These are phyloP conservation scores for Xylariaceae sp. DNA, from an alignment of 2,329 filamentous ascomycete genomes.

Conservation along the genomic window DNA sequence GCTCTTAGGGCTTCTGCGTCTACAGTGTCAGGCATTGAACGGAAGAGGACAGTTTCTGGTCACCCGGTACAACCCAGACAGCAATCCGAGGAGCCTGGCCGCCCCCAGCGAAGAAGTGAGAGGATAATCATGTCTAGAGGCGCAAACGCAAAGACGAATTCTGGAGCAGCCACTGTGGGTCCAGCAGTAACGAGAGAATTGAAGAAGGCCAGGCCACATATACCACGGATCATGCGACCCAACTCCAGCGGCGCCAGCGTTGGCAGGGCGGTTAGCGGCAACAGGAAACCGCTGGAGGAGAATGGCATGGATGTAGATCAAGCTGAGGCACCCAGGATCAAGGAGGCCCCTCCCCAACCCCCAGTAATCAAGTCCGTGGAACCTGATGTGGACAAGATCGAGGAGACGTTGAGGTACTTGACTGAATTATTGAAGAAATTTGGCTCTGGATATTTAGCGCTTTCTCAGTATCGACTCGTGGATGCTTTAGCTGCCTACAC, in stretches of 20 bases:
- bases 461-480: constrained; percentile 79
- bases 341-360: constrained; percentile 51
- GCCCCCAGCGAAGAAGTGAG: constrained; percentile 73
- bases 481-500: constrained; percentile 79
- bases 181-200: constrained; percentile 73
- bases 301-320: constrained; percentile 73
- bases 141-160: constrained; percentile 69
- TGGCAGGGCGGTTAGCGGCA: constrained; percentile 87
- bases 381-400: constrained; percentile 67
- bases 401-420: constrained; percentile 78
- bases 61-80: constrained; percentile 66
- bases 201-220: constrained; percentile 81
- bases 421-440: constrained; percentile 84
- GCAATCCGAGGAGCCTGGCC: constrained; percentile 66
- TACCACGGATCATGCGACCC: constrained; percentile 70
- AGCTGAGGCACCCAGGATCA: constrained; percentile 62
- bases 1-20: constrained; percentile 48
- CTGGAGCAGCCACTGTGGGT: constrained; percentile 62
- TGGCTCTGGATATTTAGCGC: constrained; percentile 77
- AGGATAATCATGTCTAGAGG: constrained; percentile 74
- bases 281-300: constrained; percentile 76
- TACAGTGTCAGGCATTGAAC: constrained; percentile 60
- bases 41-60: constrained; percentile 93
- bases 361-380: constrained; percentile 50
- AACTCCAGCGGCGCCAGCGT: constrained; percentile 73